Conservation (phyloP, 2,329 filamentous ascomycete species). For the Pseudogymnoascus sp. region DNA sequence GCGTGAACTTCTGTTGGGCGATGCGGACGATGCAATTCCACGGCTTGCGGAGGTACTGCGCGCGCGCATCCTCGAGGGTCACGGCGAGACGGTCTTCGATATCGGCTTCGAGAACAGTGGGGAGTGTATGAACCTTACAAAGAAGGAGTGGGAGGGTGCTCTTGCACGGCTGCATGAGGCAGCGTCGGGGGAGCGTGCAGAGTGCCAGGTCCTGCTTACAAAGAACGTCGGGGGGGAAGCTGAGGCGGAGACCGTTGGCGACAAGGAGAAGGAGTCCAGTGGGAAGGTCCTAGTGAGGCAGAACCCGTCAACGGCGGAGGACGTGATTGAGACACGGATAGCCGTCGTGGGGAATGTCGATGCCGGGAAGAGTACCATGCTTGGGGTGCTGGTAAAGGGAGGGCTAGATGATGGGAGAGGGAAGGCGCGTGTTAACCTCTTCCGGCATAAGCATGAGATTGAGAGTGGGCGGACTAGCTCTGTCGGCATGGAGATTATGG, state of each 20-base stretch:
- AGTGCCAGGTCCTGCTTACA: constrained; percentile 79
- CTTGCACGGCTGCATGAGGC: constrained; percentile 57
- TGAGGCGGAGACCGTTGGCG: constrained; percentile 57
- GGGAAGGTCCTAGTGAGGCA: constrained; percentile 84
- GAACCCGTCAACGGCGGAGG: constrained; percentile 64
- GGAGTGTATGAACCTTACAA: constrained; percentile 70
- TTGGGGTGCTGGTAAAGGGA: constrained; percentile 92
- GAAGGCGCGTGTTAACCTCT: constrained; percentile 88
- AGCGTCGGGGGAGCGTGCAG: constrained; percentile 57
- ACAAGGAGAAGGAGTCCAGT: constrained; percentile 65
- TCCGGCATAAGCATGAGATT: constrained; percentile 95
- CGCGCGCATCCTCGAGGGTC: constrained; percentile 68
- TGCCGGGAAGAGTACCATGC: constrained; percentile 91
- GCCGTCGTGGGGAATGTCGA: constrained; percentile 97
- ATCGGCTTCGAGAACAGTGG: constrained; percentile 85
- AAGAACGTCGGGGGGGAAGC: constrained; percentile 75
- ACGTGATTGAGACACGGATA: constrained; percentile 91
- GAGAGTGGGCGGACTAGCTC: constrained; percentile 93
- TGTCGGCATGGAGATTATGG: constrained; percentile 98
- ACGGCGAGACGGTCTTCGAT: constrained; percentile 86
- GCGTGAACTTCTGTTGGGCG: constrained; percentile 65
- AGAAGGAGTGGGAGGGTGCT: constrained; percentile 68
- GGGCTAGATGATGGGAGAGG: constrained; percentile 91
- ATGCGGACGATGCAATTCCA: constrained; percentile 51
- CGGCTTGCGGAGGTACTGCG: constrained; percentile 59